These are phyloP conservation scores for Mortierella polycephala DNA, from an alignment of 371 early-diverging fungal genomes.

Conservation along the genomic window DNA sequence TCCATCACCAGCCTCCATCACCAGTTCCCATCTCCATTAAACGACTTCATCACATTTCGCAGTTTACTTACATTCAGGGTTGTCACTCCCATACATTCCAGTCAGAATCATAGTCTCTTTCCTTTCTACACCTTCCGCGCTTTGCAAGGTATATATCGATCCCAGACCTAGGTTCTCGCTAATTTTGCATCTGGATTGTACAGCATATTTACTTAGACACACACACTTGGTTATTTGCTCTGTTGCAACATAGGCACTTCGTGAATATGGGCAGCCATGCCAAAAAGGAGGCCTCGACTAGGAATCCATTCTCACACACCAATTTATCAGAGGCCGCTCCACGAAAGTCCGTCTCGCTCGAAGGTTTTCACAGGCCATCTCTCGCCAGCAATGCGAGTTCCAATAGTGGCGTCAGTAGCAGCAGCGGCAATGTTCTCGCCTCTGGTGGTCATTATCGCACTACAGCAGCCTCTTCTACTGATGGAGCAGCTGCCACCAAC, in stretches of 20 bases:
- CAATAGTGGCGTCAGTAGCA: constrained; percentile 9
- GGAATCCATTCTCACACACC: constrained; percentile 19
- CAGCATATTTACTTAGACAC: not conserved
- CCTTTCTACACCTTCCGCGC: not conserved
- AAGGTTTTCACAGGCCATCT: constrained; percentile 29
- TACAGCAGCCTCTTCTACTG: constrained; percentile 2
- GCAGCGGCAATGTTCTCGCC: constrained; percentile 1
- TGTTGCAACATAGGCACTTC: not conserved
- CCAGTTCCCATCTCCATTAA: not conserved
- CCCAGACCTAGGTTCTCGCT: not conserved
- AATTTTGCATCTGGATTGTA: too few relatives aligned
- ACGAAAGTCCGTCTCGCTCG: constrained; percentile 34
- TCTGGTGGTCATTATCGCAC: not conserved
- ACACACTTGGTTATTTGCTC: not conserved
- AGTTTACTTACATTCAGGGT: too few relatives aligned
- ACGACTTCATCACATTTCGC: too few relatives aligned
- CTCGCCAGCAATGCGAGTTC: constrained; percentile 16
- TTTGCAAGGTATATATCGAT: not conserved
- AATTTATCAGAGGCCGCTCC: constrained; percentile 24
- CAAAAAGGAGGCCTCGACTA: constrained; percentile 17
- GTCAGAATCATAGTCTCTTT: not conserved
- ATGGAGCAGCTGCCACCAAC: not conserved
- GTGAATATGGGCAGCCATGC: constrained; percentile 13
- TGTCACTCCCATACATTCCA: not conserved
- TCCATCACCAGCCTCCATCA: too few relatives aligned